phyloP scores from a whole-genome alignment of 2,329 filamentous ascomycete species.

The Colletotrichum endophyticum region DNA sequence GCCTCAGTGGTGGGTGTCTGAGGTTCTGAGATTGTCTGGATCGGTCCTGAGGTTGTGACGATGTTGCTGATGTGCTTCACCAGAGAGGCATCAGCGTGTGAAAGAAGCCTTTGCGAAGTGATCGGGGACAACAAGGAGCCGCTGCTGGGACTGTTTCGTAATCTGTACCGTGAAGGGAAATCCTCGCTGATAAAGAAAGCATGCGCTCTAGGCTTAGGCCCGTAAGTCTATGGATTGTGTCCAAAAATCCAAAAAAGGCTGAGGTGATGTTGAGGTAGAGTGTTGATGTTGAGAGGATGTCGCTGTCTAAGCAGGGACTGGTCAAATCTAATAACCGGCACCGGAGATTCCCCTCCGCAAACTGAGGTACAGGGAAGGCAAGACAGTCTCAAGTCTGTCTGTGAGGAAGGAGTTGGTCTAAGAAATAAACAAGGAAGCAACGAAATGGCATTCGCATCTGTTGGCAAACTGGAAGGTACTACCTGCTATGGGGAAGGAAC shows the following conservation, averaged over 20 bases:
- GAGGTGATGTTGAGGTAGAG: background rate
- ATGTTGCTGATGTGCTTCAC: background rate
- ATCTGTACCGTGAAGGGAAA: background rate
- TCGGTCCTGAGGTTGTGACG: background rate
- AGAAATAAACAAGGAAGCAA: background rate
- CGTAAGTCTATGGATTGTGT: conserved; percentile 13
- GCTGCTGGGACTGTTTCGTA: background rate
- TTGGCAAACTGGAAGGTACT: background rate
- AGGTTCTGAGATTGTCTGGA: background rate
- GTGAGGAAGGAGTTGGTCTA: background rate
- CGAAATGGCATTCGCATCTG: background rate
- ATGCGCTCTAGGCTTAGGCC: conserved; percentile 10
- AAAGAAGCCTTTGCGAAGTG: background rate
- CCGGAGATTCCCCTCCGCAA: background rate
- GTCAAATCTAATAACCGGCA: background rate
- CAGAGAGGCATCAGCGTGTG: background rate
- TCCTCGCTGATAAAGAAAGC: conserved; percentile 16
- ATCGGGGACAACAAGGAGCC: background rate
- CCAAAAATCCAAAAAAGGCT: conserved; percentile 3
- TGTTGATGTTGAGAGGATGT: background rate
- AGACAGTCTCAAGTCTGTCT: background rate
- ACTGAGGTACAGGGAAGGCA: background rate
- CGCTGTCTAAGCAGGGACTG: background rate
- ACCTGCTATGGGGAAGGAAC: background rate
- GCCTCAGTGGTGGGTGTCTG: background rate